These are phyloP conservation scores for Uronychia setigera DNA, from an alignment of 73 alveolate species.

Conservation along the genomic window DNA sequence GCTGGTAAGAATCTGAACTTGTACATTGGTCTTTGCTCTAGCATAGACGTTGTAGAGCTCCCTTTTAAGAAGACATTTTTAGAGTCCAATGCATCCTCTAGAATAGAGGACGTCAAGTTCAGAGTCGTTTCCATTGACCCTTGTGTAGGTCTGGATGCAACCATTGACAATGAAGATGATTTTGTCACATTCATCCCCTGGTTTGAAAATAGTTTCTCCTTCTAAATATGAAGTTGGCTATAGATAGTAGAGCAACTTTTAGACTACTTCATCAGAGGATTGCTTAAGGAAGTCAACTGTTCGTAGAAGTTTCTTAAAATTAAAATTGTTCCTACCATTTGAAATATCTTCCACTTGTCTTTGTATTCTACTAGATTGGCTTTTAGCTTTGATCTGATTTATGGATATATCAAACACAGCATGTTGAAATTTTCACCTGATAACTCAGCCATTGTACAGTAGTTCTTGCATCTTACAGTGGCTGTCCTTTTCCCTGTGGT, in stretches of 20 bases:
- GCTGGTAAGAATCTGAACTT: background rate
- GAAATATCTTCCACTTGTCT: slow-evolving; percentile 25
- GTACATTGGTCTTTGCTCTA: background rate
- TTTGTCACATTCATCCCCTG: slow-evolving; percentile 4
- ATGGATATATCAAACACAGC: slow-evolving; percentile 6
- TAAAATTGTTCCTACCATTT: slow-evolving; percentile 2
- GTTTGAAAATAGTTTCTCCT: background rate
- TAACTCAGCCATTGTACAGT: slow-evolving; percentile 14
- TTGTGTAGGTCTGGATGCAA: background rate
- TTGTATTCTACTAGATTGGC: background rate
- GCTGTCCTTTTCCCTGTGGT: slow-evolving; percentile 71
- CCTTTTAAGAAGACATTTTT: background rate
- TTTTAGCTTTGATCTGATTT: background rate
- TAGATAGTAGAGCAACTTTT: background rate
- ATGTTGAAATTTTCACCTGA: background rate
- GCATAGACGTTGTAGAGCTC: background rate
- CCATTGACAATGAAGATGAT: slow-evolving; percentile 14
- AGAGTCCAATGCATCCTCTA: background rate
- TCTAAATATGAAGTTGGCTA: slow-evolving; percentile 1
- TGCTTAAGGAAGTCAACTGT: slow-evolving; percentile 9
- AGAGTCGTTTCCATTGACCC: background rate
- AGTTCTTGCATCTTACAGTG: slow-evolving; percentile 52
- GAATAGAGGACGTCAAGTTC: background rate
- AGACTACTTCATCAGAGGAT: background rate
- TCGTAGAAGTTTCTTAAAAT: background rate